Evolutionary conservation across 2,329 filamentous ascomycete genomes (phyloP).

Genomic region (Blastomyces percursus): DNA sequence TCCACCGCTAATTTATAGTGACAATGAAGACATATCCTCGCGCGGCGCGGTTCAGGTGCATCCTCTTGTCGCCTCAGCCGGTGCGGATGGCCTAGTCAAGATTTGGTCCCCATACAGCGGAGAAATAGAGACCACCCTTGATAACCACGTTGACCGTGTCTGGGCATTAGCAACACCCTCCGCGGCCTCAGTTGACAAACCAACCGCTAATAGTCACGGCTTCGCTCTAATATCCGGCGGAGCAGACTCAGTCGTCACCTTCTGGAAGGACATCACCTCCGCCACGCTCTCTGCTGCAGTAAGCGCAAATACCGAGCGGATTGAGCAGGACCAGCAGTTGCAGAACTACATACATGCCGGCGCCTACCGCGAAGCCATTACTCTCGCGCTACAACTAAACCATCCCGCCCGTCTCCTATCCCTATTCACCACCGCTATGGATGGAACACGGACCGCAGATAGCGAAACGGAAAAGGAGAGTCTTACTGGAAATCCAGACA

Average conservation of each 20-base stretch:
- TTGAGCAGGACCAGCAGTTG: slow-evolving; percentile 89
- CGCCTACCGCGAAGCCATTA: slow-evolving; percentile 87
- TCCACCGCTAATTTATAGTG: slow-evolving; percentile 31
- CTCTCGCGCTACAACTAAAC: slow-evolving; percentile 82
- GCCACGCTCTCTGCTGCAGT: slow-evolving; percentile 65
- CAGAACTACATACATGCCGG: slow-evolving; percentile 83
- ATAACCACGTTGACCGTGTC: slow-evolving; percentile 93
- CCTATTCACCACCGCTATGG: slow-evolving; percentile 71
- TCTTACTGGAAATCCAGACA: slow-evolving; percentile 41
- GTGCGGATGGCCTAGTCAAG: slow-evolving; percentile 89
- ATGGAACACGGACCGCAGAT: slow-evolving; percentile 31
- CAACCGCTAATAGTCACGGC: slow-evolving; percentile 26
- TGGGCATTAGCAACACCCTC: slow-evolving; percentile 71
- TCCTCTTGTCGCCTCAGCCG: slow-evolving; percentile 61
- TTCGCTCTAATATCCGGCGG: slow-evolving; percentile 79
- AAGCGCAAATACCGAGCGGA: slow-evolving; percentile 61
- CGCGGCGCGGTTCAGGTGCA: slow-evolving; percentile 24
- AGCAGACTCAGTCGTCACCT: slow-evolving; percentile 83
- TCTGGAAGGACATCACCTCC: slow-evolving; percentile 87
- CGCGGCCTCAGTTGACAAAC: slow-evolving; percentile 25
- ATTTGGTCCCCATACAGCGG: slow-evolving; percentile 84
- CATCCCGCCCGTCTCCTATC: slow-evolving; percentile 78
- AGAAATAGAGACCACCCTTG: slow-evolving; percentile 77
- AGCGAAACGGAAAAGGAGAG: slow-evolving; percentile 17
- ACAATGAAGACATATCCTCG: slow-evolving; percentile 21